phyloP scores from a whole-genome alignment of 805 yeast species.

The Teunomyces tritomae region DNA sequence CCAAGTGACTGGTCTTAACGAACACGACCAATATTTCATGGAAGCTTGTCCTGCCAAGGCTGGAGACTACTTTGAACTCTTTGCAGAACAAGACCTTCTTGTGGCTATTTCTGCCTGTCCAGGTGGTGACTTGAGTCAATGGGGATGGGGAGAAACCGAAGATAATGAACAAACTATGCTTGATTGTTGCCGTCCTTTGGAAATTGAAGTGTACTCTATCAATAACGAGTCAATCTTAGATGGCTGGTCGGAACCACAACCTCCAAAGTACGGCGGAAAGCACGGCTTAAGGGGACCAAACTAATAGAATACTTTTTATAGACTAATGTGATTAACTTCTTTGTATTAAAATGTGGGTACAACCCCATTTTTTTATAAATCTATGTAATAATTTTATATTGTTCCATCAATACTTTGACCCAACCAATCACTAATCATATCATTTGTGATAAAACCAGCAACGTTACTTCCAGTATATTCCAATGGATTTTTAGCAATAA shows the following conservation, averaged over 20 bases:
- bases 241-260: slow-evolving; percentile 52
- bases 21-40: slow-evolving; percentile 66
- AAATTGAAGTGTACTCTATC: slow-evolving; percentile 56
- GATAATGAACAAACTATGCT: slow-evolving; percentile 51
- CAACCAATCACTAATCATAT: slow-evolving; percentile 43
- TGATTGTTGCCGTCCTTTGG: slow-evolving; percentile 61
- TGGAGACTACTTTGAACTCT: slow-evolving; percentile 62
- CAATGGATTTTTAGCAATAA: slow-evolving; percentile 14
- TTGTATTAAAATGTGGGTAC: background rate
- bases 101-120: slow-evolving; percentile 69
- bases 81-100: slow-evolving; percentile 62
- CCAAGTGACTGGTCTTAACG: slow-evolving; percentile 66
- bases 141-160: slow-evolving; percentile 69
- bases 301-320: background rate
- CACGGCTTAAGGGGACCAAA: slow-evolving; percentile 45
- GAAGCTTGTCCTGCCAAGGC: slow-evolving; percentile 63
- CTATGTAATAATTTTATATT: slow-evolving; percentile 11
- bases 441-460: slow-evolving; percentile 45
- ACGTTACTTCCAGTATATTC: slow-evolving; percentile 42
- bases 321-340: too few relatives aligned
- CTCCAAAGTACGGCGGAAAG: slow-evolving; percentile 51
- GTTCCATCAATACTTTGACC: slow-evolving; percentile 48
- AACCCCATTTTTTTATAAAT: background rate
- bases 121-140: slow-evolving; percentile 63
- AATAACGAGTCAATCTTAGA: slow-evolving; percentile 45